Evolutionary conservation across 805 yeast genomes (phyloP), one percentile per base, ranked within the genome.

Genomic region (Ogataea degrootiae): DNA sequence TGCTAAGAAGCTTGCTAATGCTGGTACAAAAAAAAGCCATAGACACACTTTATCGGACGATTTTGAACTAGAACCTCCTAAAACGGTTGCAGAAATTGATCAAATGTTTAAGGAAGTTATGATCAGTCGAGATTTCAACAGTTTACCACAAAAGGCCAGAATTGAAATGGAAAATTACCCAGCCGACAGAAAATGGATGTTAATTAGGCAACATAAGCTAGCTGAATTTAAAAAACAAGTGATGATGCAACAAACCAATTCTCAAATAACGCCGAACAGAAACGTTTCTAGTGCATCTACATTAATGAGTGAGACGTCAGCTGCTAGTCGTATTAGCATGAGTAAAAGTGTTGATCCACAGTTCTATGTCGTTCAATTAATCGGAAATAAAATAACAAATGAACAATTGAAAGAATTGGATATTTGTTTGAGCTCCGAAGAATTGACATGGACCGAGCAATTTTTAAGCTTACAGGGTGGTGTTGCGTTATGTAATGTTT

Each of bases 401-500:
- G 80, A 79, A 44, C 88, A 91, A 62, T 71, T 92, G 53, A 87
- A 85, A 37, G 87, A 87, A 55, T 74, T 94, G 44, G 88, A 94
- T 86, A 96, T 94, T 6, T 88, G 96, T 41, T 72, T 92, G 39
- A 80, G 98, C 53, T 89, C 98, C 0, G 98, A 92, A 62, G 68
- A 67, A 39, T 50, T 68, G 34, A 77, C 72, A 35, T 94, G 99
- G 99, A 96, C 91, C 1, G 77, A 83, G 48, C 77, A 74, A 22
- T 94, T 94, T 59, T 73, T 94, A 17, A 83, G 80, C 48, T 77
- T 82, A 43, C 97, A 92, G 66, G 99, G 99, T 37, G 96, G 88
- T 49, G 80, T 87, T 4, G 91, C 96, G 0, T 75, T 94, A 48
- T 85, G 94, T 31, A 82, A 86, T 31, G 87, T 86, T 39, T 72